A percentile compares a stretch with the other conserved stretches of the same genome.
Conservation (phyloP, 305 asterid genomes). For the Fraxinus sp. region DNA sequence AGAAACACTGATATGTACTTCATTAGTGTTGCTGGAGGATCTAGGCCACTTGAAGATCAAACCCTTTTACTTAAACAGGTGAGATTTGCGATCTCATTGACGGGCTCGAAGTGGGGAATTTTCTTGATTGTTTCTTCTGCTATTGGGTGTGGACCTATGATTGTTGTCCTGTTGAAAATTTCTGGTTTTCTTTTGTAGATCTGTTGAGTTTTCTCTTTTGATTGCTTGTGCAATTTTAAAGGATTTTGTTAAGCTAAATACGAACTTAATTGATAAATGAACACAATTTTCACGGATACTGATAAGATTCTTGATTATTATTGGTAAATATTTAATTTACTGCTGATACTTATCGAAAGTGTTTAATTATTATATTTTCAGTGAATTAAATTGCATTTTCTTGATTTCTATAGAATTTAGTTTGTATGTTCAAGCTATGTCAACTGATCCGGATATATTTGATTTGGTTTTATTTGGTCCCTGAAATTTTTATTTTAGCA, state of each 20-base stretch:
- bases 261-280: not conserved
- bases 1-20: slow-evolving; percentile 37
- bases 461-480: not conserved
- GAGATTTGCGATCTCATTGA: slow-evolving; percentile 20
- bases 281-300: not conserved
- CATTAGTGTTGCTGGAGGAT: slow-evolving; percentile 51
- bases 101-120: not conserved
- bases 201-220: not conserved
- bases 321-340: not conserved
- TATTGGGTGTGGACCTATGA: not conserved
- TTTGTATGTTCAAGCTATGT: not conserved
- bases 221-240: not conserved
- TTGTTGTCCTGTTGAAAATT: no score
- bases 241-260: not conserved
- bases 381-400: not conserved
- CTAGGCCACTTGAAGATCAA: slow-evolving; percentile 43
- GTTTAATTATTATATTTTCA: not conserved
- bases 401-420: not conserved
- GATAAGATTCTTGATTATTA: not conserved
- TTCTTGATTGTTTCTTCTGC: not conserved
- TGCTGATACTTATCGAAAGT: not conserved
- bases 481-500: not conserved
- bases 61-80: slow-evolving; percentile 62
- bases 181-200: not conserved
- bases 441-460: not conserved